Evolutionary conservation across 805 yeast species (phyloP).

Genomic region (Cyberlindnera saturnus): DNA sequence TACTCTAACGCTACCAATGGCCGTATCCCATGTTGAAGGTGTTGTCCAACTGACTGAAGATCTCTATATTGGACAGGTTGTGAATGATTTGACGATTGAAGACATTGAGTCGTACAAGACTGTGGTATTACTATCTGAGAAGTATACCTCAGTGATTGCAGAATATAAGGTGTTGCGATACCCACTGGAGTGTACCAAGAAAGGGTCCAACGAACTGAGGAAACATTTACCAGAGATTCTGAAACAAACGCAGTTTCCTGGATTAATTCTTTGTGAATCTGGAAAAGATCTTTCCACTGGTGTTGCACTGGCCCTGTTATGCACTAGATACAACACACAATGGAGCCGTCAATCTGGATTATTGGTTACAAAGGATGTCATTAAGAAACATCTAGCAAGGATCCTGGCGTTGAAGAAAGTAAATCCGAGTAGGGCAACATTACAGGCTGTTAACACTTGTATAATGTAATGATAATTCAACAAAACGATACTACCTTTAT

Average conservation of each 20-base stretch:
- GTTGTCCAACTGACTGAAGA: constrained; percentile 12
- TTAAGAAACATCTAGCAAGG: constrained; percentile 49
- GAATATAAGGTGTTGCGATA: not conserved
- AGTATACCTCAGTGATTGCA: not conserved
- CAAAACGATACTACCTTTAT: constrained; percentile 20
- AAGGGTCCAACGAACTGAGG: constrained; percentile 61
- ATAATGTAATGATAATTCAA: constrained; percentile 33
- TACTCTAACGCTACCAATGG: not conserved
- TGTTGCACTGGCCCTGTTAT: constrained; percentile 46
- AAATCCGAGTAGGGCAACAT: constrained; percentile 74
- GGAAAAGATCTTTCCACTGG: constrained; percentile 67
- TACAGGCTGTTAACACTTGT: constrained; percentile 61
- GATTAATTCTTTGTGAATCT: constrained; percentile 49
- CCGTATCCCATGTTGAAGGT: constrained; percentile 2
- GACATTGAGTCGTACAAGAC: constrained; percentile 4
- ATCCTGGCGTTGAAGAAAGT: constrained; percentile 43
- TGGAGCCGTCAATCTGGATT: constrained; percentile 29
- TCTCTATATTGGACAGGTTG: constrained; percentile 22
- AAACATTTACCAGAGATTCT: constrained; percentile 38
- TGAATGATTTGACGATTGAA: not conserved
- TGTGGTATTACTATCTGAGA: constrained; percentile 8
- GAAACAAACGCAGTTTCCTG: constrained; percentile 4
- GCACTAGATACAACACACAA: constrained; percentile 35
- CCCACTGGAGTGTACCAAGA: constrained; percentile 32
- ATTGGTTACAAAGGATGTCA: constrained; percentile 40